Conservation (phyloP, 768 basidiomycete genomes). For the Boletellus ananiceps region DNA sequence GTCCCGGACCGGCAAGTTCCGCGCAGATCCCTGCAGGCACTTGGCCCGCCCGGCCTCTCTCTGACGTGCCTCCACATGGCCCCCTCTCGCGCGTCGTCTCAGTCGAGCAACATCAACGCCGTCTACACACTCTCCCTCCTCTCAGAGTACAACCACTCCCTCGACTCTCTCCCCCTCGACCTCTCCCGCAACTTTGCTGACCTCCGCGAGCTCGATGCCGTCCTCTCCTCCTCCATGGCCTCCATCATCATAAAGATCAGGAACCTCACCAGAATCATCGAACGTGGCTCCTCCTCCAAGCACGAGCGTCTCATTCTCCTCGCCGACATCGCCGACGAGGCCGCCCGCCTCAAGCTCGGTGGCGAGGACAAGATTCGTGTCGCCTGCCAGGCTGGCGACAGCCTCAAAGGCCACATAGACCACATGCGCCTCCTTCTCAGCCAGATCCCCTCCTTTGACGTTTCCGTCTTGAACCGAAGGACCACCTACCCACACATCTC, state of each 20-base stretch:
- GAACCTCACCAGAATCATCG: conserved; percentile 70
- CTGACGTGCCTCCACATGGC: conserved; percentile 27
- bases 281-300: conserved; percentile 51
- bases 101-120: conserved; percentile 33
- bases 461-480: conserved; percentile 49
- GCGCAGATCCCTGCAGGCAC: conserved; percentile 3
- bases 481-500: conserved; percentile 78
- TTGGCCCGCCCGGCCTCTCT: background rate
- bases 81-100: conserved; percentile 32
- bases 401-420: conserved; percentile 59
- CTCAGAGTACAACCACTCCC: conserved; percentile 82
- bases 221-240: conserved; percentile 83
- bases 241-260: conserved; percentile 79
- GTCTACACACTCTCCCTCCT: conserved; percentile 68
- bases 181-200: conserved; percentile 93
- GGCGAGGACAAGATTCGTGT: conserved; percentile 98
- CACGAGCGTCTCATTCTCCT: conserved; percentile 83
- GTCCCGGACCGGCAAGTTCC: conserved; percentile 31
- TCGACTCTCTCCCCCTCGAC: conserved; percentile 91
- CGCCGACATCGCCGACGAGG: conserved; percentile 92
- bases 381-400: conserved; percentile 87
- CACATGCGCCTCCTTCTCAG: conserved; percentile 62
- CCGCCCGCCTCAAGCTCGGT: conserved; percentile 83
- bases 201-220: conserved; percentile 97
- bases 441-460: conserved; percentile 60